Percentiles rank a stretch among this genome's conserved stretches.
phyloP scores from a whole-genome alignment of 306 rosid species.

The Quillaja saponaria region DNA sequence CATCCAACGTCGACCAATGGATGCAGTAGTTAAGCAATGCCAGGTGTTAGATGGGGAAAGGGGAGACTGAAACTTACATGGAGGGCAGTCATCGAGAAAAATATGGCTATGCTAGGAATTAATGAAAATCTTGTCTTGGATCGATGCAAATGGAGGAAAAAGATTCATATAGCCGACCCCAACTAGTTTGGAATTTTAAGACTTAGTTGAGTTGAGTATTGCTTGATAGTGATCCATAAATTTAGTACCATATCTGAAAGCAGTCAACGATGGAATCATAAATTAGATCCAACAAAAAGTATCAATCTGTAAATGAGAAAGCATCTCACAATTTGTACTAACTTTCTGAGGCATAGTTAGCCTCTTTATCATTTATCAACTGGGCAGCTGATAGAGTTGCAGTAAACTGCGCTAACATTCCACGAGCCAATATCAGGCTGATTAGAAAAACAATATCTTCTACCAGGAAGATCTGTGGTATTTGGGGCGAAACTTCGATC shows the following conservation, averaged over 20 bases:
- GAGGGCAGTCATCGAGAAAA: too few relatives aligned
- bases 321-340: constrained; percentile 32
- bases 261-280: constrained; percentile 27
- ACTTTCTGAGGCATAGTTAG: constrained; percentile 97
- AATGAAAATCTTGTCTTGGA: too few relatives aligned
- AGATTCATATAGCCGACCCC: too few relatives aligned
- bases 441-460: constrained; percentile 97
- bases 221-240: constrained; percentile 97
- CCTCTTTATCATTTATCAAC: constrained; percentile 86
- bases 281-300: constrained; percentile 11
- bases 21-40: too few relatives aligned
- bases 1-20: too few relatives aligned
- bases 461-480: constrained; percentile 97
- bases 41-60: too few relatives aligned
- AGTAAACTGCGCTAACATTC: constrained; percentile 86
- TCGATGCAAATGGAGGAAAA: too few relatives aligned
- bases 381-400: constrained; percentile 67
- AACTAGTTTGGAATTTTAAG: too few relatives aligned
- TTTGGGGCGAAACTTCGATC: constrained; percentile 96
- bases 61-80: too few relatives aligned
- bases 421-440: constrained; percentile 97
- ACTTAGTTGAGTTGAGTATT: too few relatives aligned
- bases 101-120: too few relatives aligned
- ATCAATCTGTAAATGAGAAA: constrained; percentile 10
- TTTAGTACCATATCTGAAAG: constrained; percentile 76